Evolutionary conservation across 2,329 filamentous ascomycete genomes (phyloP), one percentile per base, ranked within the genome.

Genomic region (Thielaviopsis euricoi): DNA sequence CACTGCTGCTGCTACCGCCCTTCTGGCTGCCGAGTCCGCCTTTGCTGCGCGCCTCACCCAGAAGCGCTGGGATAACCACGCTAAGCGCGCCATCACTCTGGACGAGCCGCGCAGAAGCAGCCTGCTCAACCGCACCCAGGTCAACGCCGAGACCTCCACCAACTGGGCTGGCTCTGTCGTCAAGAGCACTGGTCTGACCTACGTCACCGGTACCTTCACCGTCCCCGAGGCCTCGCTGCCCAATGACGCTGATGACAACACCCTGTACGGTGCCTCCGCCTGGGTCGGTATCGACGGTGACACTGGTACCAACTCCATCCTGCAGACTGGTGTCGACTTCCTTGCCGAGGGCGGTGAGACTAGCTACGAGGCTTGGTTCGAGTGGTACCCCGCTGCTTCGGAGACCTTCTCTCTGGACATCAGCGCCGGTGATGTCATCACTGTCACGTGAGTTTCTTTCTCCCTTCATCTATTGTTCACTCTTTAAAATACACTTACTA

Each of bases 271-370:
- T 65, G 26, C 61, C 62, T 63, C 72, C 9, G 71, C 71, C 10
- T 75, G 73, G 73, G 73, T 76, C 12, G 73, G 73, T 15, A 75
- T 76, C 53, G 73, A 76, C 40, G 73, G 73, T n/a, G 70, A 74
- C 58, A 71, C 71, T 0, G 74, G 71, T 64, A 63, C 61, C 21
- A 63, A 60, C 9, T 71, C 71, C 9, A 71, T 74, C 25, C 66
- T 74, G 0, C 73, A 74, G 62, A 70, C 71, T 3, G 73, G 73
- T 26, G 64, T 74, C 56, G 70, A 72, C 43, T 73, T 74, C 63
- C 54, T 54, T 37, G 50, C 43, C 26, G 57, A 58, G 57, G 68
- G 69, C 17, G 66, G 68, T 54, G 59, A 69, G 55, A 64, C 63
- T 33, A 61, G 58, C 50, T 74, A 70, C 60, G 69, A 72, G 43